Conservation (phyloP, 306 rosid genomes). For the Quercus ilex region DNA sequence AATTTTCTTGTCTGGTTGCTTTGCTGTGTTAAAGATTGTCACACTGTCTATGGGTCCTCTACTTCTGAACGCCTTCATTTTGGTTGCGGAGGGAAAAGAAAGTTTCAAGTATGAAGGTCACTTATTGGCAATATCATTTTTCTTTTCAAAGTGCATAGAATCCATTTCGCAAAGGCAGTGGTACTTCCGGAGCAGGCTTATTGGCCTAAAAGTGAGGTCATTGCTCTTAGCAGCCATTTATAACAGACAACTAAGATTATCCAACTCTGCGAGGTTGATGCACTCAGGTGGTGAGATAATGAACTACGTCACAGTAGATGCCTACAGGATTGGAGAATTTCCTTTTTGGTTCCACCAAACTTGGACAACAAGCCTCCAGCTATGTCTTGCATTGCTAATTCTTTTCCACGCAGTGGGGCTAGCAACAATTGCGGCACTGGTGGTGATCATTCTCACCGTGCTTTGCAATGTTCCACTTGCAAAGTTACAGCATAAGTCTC, state of each 20-base stretch:
- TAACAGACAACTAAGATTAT: conserved; percentile 49
- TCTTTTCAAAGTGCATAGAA: conserved; percentile 51
- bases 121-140: conserved; percentile 45
- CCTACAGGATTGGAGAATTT: conserved; percentile 81
- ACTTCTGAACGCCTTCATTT: conserved; percentile 64
- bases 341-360: conserved; percentile 88
- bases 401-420: conserved; percentile 69
- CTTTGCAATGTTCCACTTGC: conserved; percentile 78
- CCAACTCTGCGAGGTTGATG: conserved; percentile 47
- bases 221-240: conserved; percentile 60
- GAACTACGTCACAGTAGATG: conserved; percentile 77
- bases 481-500: conserved; percentile 77
- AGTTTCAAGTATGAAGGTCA: conserved; percentile 72
- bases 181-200: conserved; percentile 54
- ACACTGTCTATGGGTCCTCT: conserved; percentile 61
- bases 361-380: conserved; percentile 86
- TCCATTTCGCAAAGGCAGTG: conserved; percentile 76
- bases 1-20: conserved; percentile 56
- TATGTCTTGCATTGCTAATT: conserved; percentile 58
- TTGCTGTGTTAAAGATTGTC: conserved; percentile 64
- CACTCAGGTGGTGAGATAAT: conserved; percentile 80
- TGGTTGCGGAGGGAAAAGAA: conserved; percentile 63
- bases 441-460: conserved; percentile 62
- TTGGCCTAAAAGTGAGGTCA: conserved; percentile 62
- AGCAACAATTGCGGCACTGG: conserved; percentile 79